Percentiles rank a stretch among this genome's conserved stretches.
Conservation (phyloP, 163 green algal genomes). For the Volvox carteri region DNA sequence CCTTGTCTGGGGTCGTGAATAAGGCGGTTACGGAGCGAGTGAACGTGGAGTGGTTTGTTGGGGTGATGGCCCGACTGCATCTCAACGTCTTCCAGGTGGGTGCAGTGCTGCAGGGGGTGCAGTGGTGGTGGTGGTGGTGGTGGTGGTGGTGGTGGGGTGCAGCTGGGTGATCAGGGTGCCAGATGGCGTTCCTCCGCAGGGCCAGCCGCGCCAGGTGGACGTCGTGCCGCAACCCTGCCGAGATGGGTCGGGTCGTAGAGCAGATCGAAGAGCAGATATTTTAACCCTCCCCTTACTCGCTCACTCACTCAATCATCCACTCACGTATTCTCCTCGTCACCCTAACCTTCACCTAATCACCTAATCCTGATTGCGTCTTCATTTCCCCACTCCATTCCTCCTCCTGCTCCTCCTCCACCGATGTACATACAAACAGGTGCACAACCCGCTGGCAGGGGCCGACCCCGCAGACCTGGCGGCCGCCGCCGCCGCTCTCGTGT, state of each 20-base stretch:
- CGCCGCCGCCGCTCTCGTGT: constrained; percentile 34
- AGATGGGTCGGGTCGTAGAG: no score
- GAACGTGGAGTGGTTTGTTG: constrained; percentile 58
- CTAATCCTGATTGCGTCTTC: no score
- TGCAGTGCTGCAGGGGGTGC: not conserved
- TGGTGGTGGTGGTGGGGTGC: not conserved
- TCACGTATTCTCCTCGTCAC: no score
- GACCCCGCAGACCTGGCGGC: constrained; percentile 24
- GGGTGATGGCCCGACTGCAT: constrained; percentile 65
- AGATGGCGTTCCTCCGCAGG: not conserved
- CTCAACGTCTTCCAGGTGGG: constrained; percentile 70
- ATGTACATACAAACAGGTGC: no score
- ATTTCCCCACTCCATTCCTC: no score
- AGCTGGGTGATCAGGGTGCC: not conserved
- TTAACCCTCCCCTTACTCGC: no score
- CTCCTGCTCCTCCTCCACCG: not conserved
- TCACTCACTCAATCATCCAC: no score
- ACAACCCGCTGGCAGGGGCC: constrained; percentile 31
- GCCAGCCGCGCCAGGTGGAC: not conserved
- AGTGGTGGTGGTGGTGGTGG: not conserved
- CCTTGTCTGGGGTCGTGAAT: constrained; percentile 2
- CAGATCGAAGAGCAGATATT: no score
- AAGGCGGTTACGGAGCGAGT: constrained; percentile 10
- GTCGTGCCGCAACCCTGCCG: not conserved
- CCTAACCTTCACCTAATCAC: no score